Evolutionary conservation across 345 rosid genomes (phyloP).

Genomic region (Linum tenue): DNA sequence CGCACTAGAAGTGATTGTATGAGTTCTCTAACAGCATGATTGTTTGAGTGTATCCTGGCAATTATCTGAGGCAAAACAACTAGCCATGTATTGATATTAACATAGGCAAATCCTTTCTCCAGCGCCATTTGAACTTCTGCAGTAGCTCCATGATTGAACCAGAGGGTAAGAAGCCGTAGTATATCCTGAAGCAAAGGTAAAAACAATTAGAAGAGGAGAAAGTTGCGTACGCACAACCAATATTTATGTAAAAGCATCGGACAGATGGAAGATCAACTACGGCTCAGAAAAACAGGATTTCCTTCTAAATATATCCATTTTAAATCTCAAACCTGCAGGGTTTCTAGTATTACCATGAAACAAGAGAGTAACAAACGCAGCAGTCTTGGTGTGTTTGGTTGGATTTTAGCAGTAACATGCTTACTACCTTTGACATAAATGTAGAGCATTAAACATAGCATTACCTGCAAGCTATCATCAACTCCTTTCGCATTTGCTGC

Average conservation of each 20-base stretch:
- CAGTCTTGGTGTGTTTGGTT: no score
- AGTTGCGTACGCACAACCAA: conserved; percentile 10
- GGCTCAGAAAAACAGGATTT: background rate
- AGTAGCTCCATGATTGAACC: conserved; percentile 98
- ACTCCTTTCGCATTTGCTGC: conserved; percentile 94
- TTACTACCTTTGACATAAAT: no score
- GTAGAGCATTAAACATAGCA: background rate
- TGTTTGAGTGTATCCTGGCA: conserved; percentile 98
- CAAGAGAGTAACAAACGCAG: no score
- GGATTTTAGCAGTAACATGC: no score
- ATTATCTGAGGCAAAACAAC: conserved; percentile 97
- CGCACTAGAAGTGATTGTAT: conserved; percentile 91
- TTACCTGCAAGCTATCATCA: conserved; percentile 97
- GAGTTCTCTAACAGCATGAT: conserved; percentile 82
- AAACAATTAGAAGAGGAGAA: no score
- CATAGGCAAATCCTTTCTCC: conserved; percentile 70
- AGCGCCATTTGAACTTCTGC: conserved; percentile 85
- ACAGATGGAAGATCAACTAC: background rate
- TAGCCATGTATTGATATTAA: conserved; percentile 95
- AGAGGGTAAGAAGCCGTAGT: conserved; percentile 92
- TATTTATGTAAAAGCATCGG: background rate
- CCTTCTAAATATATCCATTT: no score
- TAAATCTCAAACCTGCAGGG: no score
- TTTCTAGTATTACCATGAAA: no score
- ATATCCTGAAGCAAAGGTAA: conserved; percentile 58